Percentiles rank a stretch among this genome's conserved stretches.
Conservation (phyloP, 208 protist genomes). For the Wallacemonas rigidus region DNA sequence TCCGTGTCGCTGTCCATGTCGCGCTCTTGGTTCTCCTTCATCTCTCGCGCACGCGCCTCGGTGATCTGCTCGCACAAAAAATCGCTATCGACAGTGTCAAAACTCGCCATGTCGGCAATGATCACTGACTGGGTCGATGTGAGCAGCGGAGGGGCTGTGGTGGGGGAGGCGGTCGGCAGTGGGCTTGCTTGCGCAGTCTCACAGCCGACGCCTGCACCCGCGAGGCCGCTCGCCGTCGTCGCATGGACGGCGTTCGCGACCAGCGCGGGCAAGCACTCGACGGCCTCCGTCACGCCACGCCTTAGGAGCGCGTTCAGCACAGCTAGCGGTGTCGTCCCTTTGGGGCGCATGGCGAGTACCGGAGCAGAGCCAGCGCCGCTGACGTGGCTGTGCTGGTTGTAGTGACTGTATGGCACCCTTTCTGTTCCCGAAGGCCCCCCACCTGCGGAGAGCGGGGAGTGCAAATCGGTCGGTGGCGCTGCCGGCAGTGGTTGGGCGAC, state of each 20-base stretch:
- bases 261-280: not conserved
- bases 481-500: not conserved
- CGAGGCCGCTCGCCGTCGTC: not conserved
- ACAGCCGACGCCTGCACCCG: not conserved
- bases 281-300: conserved; percentile 8
- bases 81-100: conserved; percentile 22
- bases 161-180: not conserved
- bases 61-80: conserved; percentile 22
- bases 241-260: not conserved
- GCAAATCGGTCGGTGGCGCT: not conserved
- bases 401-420: not conserved
- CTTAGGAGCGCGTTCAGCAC: not conserved
- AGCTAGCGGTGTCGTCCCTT: not conserved
- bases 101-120: conserved; percentile 20
- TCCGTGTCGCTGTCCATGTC: not conserved
- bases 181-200: not conserved
- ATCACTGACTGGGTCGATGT: conserved; percentile 36
- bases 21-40: not conserved
- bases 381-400: not conserved
- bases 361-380: not conserved
- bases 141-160: conserved; percentile 4
- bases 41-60: not conserved
- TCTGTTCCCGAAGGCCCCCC: not conserved
- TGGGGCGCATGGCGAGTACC: not conserved
- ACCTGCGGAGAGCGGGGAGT: not conserved